phyloP scores from a whole-genome alignment of 352 stramenopile species.

The Globisporangium barbulae region DNA sequence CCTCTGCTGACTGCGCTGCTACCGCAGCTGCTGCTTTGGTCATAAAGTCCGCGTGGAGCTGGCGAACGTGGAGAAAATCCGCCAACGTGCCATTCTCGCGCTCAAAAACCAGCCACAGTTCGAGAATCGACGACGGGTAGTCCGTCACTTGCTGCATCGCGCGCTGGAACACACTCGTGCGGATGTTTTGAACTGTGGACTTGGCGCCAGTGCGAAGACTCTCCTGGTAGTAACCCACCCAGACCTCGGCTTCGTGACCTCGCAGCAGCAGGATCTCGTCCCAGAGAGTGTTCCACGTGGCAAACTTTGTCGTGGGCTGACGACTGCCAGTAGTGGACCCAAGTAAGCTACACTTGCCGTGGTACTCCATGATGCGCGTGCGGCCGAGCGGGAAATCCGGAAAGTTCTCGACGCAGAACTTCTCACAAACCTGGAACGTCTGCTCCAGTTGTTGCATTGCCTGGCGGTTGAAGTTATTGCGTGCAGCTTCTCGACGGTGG shows the following conservation, averaged over 20 bases:
- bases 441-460: conserved; percentile 22
- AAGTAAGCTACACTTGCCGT: conserved; percentile 42
- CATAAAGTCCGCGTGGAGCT: conserved; percentile 26
- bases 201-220: conserved; percentile 21
- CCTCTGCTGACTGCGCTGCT: background rate
- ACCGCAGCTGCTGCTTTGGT: background rate
- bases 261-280: conserved; percentile 22
- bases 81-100: conserved; percentile 42
- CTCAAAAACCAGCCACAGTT: conserved; percentile 51
- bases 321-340: conserved; percentile 10
- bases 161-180: conserved; percentile 36
- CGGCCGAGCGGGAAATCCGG: conserved; percentile 29
- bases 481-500: conserved; percentile 25
- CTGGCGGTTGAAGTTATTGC: conserved; percentile 8
- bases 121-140: conserved; percentile 25
- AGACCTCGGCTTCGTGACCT: conserved; percentile 27
- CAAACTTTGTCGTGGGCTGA: conserved; percentile 5
- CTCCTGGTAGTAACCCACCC: conserved; percentile 49
- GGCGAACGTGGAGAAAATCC: conserved; percentile 30
- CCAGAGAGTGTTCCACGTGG: conserved; percentile 36
- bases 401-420: conserved; percentile 35
- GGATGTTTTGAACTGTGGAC: conserved; percentile 20
- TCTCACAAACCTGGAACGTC: conserved; percentile 31
- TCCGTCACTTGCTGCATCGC: conserved; percentile 35
- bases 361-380: conserved; percentile 40